These are phyloP conservation scores for Penicillium sclerotiorum DNA, from an alignment of 2,329 filamentous ascomycete species.

Conservation along the genomic window DNA sequence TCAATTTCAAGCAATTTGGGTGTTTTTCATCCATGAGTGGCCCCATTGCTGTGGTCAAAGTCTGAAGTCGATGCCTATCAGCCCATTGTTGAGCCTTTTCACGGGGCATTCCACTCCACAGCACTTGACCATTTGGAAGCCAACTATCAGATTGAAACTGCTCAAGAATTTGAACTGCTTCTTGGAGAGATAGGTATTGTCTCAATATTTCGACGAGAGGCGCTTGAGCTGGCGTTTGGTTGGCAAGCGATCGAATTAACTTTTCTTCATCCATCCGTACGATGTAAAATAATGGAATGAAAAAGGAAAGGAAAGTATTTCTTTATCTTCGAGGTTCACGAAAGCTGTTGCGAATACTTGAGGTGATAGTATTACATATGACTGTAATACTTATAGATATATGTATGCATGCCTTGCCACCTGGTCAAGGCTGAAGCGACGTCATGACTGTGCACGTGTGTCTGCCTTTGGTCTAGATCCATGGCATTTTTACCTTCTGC, in stretches of 20 bases:
- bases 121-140: slow-evolving; percentile 12
- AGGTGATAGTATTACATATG: background rate
- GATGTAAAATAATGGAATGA: background rate
- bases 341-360: background rate
- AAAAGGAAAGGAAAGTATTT: background rate
- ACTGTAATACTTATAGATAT: background rate
- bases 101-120: slow-evolving; percentile 11
- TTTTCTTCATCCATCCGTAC: background rate
- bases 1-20: slow-evolving; percentile 7
- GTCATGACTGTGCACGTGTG: background rate
- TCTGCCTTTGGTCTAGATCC: background rate
- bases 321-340: background rate
- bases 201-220: slow-evolving; percentile 1
- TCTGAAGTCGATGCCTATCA: slow-evolving; percentile 9
- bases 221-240: background rate
- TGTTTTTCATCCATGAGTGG: slow-evolving; percentile 10
- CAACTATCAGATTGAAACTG: slow-evolving; percentile 12
- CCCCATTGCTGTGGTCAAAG: slow-evolving; percentile 14
- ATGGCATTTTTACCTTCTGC: background rate
- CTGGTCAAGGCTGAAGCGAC: background rate
- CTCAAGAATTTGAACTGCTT: slow-evolving; percentile 7
- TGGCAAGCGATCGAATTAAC: background rate
- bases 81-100: slow-evolving; percentile 10
- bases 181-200: background rate
- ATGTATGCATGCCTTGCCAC: background rate